Evolutionary conservation across 2,329 filamentous ascomycete species (phyloP), one percentile per base, ranked within the genome.

Genomic region (Pseudogymnoascus sp.): DNA sequence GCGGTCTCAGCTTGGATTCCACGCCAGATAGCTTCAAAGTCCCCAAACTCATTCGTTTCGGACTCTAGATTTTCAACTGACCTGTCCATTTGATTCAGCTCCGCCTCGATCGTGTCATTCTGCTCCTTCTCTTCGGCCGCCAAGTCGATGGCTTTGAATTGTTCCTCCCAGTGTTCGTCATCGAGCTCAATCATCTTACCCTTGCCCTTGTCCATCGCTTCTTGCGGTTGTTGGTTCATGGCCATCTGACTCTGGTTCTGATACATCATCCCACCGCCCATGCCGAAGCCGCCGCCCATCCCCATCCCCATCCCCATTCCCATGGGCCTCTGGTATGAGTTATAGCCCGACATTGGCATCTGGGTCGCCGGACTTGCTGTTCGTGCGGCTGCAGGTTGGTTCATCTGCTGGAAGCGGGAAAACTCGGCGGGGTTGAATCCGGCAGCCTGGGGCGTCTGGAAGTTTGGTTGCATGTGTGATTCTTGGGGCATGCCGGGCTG

Each of bases 111-210:
- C 67, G 73, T 53, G 37, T 74, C 12, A 68, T 70, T 50, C 71
- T 78, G 68, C 63, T 79, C 74, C 63, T 81, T 75, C 66, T 80
- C 75, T 60, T 83, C 74, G 62, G 78, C 73, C 66, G 87, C 81
- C 66, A 88, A 78, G 74, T 93, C 91, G 73, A 97, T 87, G 76
- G 95, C 86, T 64, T 91, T 90, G 75, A 99, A 99, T 75, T 97
- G 92, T 70, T 92, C 91, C 77, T 97, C 93, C 95, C 95, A 97
- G 73, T 96, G 89, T 72, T 89, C 81, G 70, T 99, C 93, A 73
- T 97, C 91, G 23, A 97, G 84, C 78, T 97, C 95, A 11, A 97
- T 88, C 78, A 97, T 85, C 76, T 96, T 96, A 40, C 90, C 93
- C 75, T 97, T 97, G 64, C 89, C 90, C 75, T 92, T 89, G 60